These are phyloP conservation scores for Colletotrichum siamense DNA, from an alignment of 2,329 filamentous ascomycete species.

Conservation along the genomic window DNA sequence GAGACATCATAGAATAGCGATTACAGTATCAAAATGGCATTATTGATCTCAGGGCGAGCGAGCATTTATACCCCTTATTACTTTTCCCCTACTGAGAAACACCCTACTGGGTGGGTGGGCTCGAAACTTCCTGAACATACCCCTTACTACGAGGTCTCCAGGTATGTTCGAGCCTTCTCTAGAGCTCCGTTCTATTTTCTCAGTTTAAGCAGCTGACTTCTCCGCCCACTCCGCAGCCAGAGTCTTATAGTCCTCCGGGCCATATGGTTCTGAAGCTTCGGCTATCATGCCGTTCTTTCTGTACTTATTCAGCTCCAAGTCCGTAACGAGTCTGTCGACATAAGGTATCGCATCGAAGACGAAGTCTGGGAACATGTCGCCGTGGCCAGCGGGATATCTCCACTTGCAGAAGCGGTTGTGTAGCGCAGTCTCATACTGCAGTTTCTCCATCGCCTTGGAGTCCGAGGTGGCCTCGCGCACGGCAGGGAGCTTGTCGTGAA, in stretches of 20 bases:
- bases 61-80: background rate
- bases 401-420: slow-evolving; percentile 73
- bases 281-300: slow-evolving; percentile 58
- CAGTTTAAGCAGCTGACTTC: background rate
- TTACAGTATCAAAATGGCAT: background rate
- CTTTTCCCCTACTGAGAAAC: too few relatives aligned
- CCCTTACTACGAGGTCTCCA: background rate
- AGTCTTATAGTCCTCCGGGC: slow-evolving; percentile 61
- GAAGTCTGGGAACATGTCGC: slow-evolving; percentile 68
- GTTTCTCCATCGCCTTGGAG: slow-evolving; percentile 39
- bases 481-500: slow-evolving; percentile 47
- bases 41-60: background rate
- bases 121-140: background rate
- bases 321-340: slow-evolving; percentile 69
- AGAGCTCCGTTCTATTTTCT: background rate
- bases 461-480: slow-evolving; percentile 24
- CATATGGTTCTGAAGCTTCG: slow-evolving; percentile 63
- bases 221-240: slow-evolving; percentile 57
- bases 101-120: too few relatives aligned
- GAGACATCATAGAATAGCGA: background rate
- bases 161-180: background rate
- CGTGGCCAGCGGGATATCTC: slow-evolving; percentile 72
- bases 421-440: slow-evolving; percentile 63
- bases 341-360: slow-evolving; percentile 81
- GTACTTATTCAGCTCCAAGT: slow-evolving; percentile 65